Evolutionary conservation across 306 rosid genomes (phyloP), one percentile per base, ranked within the genome.

Genomic region (Potentilla sterilis): DNA sequence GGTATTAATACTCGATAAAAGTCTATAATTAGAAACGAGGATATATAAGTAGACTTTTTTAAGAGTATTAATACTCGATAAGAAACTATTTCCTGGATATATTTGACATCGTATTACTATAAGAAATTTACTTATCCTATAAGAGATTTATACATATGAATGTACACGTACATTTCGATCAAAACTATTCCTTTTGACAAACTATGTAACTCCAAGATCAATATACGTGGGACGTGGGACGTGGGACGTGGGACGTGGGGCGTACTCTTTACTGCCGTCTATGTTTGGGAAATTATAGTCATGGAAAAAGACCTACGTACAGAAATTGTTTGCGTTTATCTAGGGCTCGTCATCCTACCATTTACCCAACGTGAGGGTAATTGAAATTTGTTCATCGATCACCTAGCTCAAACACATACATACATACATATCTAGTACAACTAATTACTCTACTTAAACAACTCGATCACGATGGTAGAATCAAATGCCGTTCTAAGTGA

Each of bases 161-260:
- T 8, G 18, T 4, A 6, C 34, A 16, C 11, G 28, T 46, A 5
- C 7, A 16, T 38, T 9, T 1, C 14, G 18, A 10, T 5, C 9
- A 38, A 37, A 72, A 42, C 24, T 72, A 55, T 40, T 55, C 10
- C 15, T 72, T 55, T 52, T 22, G 76, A 55, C 49, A 54, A n/a
- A 72, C 1, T 41, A 72, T 13, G 24, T 72, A 12, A 72, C 34
- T 72, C 66, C 51, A 72, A 38, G 75, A 71, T 52, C 58, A 6
- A n/a, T 57, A 1, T 24, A 11, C 13, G 3, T 34, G 51, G 22
- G 14, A n/a, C 61, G 32, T 52, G 28, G 28, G 28, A 37, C 40
- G n/a, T n/a, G n/a, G n/a, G n/a, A 11, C 13, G 3, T 34, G 51
- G 22, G 14, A n/a, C 61, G 32, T 52, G 28, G 28, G 28, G 2